Evolutionary conservation across 768 basidiomycete species (phyloP).

Genomic region (Galerina sulciceps): DNA sequence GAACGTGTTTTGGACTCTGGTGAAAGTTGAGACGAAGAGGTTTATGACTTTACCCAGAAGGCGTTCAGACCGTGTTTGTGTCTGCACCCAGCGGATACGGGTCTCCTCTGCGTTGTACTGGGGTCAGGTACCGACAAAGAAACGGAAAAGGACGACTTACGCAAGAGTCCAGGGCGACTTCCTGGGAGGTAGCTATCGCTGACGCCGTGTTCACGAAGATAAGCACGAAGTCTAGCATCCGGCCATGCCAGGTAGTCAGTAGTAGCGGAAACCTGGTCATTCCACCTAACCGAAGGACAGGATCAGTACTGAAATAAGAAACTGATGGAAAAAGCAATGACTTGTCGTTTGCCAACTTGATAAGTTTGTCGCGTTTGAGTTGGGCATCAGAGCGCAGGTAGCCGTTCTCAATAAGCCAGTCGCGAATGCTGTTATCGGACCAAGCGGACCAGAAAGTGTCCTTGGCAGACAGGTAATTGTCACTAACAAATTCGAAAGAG

Average conservation of each 20-base stretch:
- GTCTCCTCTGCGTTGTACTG: slow-evolving; percentile 59
- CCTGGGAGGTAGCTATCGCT: slow-evolving; percentile 70
- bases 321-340: slow-evolving; percentile 30
- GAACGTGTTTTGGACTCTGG: slow-evolving; percentile 80
- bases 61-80: slow-evolving; percentile 56
- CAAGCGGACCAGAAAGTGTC: slow-evolving; percentile 71
- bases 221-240: slow-evolving; percentile 90
- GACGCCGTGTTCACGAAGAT: slow-evolving; percentile 78
- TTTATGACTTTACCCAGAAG: slow-evolving; percentile 67
- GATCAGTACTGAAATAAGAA: neutral
- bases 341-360: slow-evolving; percentile 75
- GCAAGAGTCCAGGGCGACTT: slow-evolving; percentile 76
- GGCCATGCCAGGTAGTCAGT: slow-evolving; percentile 87
- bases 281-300: slow-evolving; percentile 45
- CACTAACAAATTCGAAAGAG: slow-evolving; percentile 38
- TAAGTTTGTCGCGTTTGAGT: slow-evolving; percentile 75
- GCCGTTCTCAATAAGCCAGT: slow-evolving; percentile 77
- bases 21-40: slow-evolving; percentile 67
- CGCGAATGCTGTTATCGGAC: slow-evolving; percentile 72
- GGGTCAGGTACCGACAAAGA: neutral
- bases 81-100: slow-evolving; percentile 80
- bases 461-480: slow-evolving; percentile 66
- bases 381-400: slow-evolving; percentile 64
- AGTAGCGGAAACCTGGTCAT: slow-evolving; percentile 43
- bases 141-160: slow-evolving; percentile 38